These are phyloP conservation scores for Neurospora hispaniola DNA, from an alignment of 495 filamentous ascomycete species.

Conservation along the genomic window DNA sequence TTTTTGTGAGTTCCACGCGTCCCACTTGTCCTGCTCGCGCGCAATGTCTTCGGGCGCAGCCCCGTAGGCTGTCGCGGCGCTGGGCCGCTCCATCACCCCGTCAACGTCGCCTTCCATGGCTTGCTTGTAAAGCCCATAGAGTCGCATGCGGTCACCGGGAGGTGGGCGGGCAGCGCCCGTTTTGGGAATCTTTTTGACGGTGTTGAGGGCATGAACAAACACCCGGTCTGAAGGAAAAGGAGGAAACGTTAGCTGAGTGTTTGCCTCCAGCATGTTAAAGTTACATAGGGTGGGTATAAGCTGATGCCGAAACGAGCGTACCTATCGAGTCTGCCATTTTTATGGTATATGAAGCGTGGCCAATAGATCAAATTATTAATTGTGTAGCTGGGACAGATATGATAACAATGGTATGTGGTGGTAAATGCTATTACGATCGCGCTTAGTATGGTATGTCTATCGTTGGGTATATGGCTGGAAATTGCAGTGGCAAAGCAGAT, in stretches of 20 bases:
- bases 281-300: background rate
- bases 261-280: conserved; percentile 2
- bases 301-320: conserved; percentile 14
- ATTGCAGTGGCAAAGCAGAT: background rate
- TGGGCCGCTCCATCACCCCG: conserved; percentile 78
- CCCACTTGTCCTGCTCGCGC: conserved; percentile 58
- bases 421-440: background rate
- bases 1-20: conserved; percentile 84
- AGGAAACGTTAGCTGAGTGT: conserved; percentile 9
- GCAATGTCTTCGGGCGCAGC: conserved; percentile 31
- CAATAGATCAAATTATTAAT: background rate
- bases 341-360: background rate
- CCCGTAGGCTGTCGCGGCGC: conserved; percentile 19
- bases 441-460: background rate
- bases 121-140: conserved; percentile 98
- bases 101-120: conserved; percentile 97
- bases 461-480: background rate
- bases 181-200: conserved; percentile 92
- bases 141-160: conserved; percentile 67
- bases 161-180: conserved; percentile 84
- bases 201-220: conserved; percentile 97
- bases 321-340: conserved; percentile 43
- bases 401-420: background rate
- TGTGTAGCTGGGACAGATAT: background rate
- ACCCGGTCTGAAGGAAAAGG: conserved; percentile 61